Conservation (phyloP, 257 asterid genomes). For the Pogostemon cablin region DNA sequence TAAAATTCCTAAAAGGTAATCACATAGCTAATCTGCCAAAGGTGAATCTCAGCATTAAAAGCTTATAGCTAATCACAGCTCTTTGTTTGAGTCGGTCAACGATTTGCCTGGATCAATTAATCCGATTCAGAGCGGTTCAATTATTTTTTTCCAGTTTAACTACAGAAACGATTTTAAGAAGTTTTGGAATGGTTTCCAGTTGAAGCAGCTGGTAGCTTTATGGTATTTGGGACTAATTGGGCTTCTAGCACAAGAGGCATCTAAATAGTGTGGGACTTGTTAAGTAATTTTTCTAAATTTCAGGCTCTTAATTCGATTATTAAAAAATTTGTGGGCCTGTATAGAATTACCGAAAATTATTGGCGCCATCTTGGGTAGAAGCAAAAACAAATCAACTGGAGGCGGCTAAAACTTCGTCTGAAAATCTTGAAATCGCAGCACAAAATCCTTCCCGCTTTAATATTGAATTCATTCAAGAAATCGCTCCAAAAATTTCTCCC, state of each 20-base stretch:
- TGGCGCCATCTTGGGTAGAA: conserved; percentile 30
- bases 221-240: not conserved
- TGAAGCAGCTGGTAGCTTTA: too few relatives aligned
- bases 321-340: not conserved
- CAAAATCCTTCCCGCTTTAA: conserved; percentile 33
- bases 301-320: not conserved
- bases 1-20: too few relatives aligned
- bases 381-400: not conserved
- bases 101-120: too few relatives aligned
- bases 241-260: not conserved
- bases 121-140: too few relatives aligned
- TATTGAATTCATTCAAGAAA: conserved; percentile 11
- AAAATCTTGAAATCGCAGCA: conserved; percentile 4
- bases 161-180: too few relatives aligned
- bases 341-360: not conserved
- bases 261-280: not conserved
- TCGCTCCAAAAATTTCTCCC: conserved; percentile 36
- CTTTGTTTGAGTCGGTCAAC: too few relatives aligned
- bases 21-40: too few relatives aligned
- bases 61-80: too few relatives aligned
- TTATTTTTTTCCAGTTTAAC: too few relatives aligned
- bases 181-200: too few relatives aligned
- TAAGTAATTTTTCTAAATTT: not conserved
- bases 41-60: too few relatives aligned
- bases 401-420: conserved; percentile 28